Conservation (phyloP, 345 rosid species). For the Hevea brasiliensis region DNA sequence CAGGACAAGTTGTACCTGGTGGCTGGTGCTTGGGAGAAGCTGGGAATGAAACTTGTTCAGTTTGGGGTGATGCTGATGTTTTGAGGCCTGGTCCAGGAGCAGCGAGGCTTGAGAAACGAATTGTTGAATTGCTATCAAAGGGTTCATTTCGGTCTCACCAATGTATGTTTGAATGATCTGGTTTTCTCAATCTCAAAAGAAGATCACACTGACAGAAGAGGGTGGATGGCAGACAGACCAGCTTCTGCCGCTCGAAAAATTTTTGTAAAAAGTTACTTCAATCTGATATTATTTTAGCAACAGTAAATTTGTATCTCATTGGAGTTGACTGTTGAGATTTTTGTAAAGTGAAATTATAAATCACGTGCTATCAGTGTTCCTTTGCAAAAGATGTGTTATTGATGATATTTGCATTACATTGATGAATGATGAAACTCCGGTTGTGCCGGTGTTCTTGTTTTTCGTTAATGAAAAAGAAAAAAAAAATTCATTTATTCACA, state of each 20-base stretch:
- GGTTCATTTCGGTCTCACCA: slow-evolving; percentile 55
- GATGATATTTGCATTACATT: neutral
- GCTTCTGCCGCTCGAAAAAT: neutral
- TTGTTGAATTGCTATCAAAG: slow-evolving; percentile 53
- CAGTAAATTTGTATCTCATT: neutral
- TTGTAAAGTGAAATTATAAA: slow-evolving; percentile 7
- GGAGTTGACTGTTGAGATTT: neutral
- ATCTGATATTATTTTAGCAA: neutral
- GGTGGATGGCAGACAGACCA: neutral
- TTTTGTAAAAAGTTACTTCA: slow-evolving; percentile 18
- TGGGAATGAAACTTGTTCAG: slow-evolving; percentile 51
- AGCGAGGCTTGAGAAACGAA: slow-evolving; percentile 61
- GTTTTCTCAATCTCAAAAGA: neutral
- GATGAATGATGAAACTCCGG: neutral
- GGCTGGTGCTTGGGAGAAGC: slow-evolving; percentile 92
- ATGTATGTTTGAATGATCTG: slow-evolving; percentile 51
- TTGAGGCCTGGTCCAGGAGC: slow-evolving; percentile 83
- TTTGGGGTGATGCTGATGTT: slow-evolving; percentile 88
- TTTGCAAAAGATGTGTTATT: neutral
- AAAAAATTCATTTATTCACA: no score
- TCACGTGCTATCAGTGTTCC: neutral
- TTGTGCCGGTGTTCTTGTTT: neutral
- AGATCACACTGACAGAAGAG: neutral
- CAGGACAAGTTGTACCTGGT: slow-evolving; percentile 65
- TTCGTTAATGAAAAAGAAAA: neutral